These are phyloP conservation scores for Urtica urens DNA, from an alignment of 306 rosid genomes.

Conservation along the genomic window DNA sequence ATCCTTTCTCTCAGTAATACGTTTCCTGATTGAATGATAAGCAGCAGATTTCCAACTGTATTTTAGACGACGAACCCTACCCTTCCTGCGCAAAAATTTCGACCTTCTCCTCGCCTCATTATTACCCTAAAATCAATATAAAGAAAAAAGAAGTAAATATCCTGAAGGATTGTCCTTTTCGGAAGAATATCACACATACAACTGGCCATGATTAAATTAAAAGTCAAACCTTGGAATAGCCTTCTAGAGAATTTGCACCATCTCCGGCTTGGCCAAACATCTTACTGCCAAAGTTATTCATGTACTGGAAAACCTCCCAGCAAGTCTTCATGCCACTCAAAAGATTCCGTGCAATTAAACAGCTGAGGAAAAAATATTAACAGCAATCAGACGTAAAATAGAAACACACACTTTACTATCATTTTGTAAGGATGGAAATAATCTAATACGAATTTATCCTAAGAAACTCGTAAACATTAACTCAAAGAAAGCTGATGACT, in stretches of 20 bases:
- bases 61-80: conserved; percentile 95
- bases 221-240: conserved; percentile 81
- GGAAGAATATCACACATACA: conserved; percentile 10
- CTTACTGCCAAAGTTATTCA: conserved; percentile 74
- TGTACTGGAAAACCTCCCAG: conserved; percentile 86
- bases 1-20: conserved; percentile 91
- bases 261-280: conserved; percentile 67
- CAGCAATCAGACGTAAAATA: conserved; percentile 11
- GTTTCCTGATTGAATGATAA: conserved; percentile 89
- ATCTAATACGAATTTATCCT: neutral
- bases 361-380: conserved; percentile 41
- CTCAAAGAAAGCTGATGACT: too few species aligned
- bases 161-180: conserved; percentile 9
- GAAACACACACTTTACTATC: neutral
- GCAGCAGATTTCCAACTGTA: conserved; percentile 99
- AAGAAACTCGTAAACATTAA: too few species aligned
- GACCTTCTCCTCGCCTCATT: conserved; percentile 91
- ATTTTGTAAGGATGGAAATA: neutral
- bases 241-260: conserved; percentile 73
- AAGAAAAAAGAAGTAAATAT: conserved; percentile 15
- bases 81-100: conserved; percentile 84
- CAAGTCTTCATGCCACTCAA: conserved; percentile 82
- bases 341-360: conserved; percentile 88
- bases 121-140: conserved; percentile 49
- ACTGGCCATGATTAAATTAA: conserved; percentile 18